A percentile compares a stretch with the other conserved stretches of the same genome.
Evolutionary conservation across 257 asterid genomes (phyloP).

Genomic region (Perilla frutescens): DNA sequence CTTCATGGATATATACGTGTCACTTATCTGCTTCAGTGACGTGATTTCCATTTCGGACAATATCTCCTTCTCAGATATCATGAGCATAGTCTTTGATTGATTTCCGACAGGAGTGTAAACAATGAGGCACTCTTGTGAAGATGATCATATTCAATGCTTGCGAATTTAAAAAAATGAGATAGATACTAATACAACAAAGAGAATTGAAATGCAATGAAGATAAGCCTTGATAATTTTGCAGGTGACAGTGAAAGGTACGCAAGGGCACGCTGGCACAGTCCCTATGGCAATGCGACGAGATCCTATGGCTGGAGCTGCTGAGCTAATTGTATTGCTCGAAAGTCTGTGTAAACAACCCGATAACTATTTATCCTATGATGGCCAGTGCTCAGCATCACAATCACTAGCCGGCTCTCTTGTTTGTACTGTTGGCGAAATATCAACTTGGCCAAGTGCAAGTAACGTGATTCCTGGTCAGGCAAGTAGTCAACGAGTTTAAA

Average conservation of each 20-base stretch:
- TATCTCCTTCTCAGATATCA: no score
- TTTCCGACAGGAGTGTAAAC: neutral
- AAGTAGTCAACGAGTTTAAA: constrained; percentile 40
- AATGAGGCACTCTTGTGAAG: neutral
- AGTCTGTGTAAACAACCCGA: constrained; percentile 87
- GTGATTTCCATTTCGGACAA: neutral
- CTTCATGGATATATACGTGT: neutral
- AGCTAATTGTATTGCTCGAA: constrained; percentile 79
- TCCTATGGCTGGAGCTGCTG: constrained; percentile 98
- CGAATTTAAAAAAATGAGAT: neutral
- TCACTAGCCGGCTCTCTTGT: constrained; percentile 92
- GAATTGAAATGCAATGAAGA: constrained; percentile 13
- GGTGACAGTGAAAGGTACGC: constrained; percentile 95
- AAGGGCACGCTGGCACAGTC: constrained; percentile 99
- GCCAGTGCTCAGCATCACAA: constrained; percentile 69
- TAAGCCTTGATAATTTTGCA: constrained; percentile 36
- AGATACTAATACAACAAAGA: neutral
- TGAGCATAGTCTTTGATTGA: no score
- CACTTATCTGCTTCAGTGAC: no score
- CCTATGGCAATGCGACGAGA: constrained; percentile 96
- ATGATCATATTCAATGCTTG: neutral
- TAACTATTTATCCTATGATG: constrained; percentile 73
- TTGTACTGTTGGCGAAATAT: constrained; percentile 97
- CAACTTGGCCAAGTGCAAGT: constrained; percentile 99
- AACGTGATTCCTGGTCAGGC: constrained; percentile 99